Base-by-base conservation (phyloP, 257 asterid species). In the Craterostigma plantagineum region DNA sequence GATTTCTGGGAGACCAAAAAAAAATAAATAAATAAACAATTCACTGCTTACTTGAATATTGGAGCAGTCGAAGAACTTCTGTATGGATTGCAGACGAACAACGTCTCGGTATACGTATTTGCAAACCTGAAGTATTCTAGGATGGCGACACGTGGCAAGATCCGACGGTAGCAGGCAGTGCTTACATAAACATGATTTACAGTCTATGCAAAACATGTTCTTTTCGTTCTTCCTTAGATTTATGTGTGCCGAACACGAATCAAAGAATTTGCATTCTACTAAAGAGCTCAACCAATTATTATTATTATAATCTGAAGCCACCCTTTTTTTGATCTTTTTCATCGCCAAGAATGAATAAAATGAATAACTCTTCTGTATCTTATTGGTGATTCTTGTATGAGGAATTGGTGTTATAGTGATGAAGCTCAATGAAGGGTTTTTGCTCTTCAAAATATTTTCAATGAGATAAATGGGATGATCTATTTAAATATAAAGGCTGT, bases 101-200 rank as follows among this genome's bases (percentile, higher is more conserved):
- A 79, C 93, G 49, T 79, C 72, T 54, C 71, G 84, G 43, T 79
- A 79, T 2, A 79, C 93, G 43, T 79, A 76, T 43, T 68, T 79
- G 66, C 93, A 73, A 63, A 79, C 70, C 65, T 79, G 90, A 17
- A 79, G 73, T 58, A 70, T 68, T 11, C 66, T 58, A 57, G 61
- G 81, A 56, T 54, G 63, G 46, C 57, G 27, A 23, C 30, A 23
- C 30, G 30, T 23, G 54, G 15, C 51, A 35, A 57, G 71, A 33
- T 55, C 15, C 7, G 75, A 45, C 30, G 75, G 61, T 47, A 35
- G 11, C 35, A 70, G 43, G 55, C 91, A 80, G 43, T 76, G 81
- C 47, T 68, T 76, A 14, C 93, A 80, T 9, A 70, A 60, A 27
- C 77, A 63, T 18, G 61, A 44, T 50, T 49, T 58, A 51, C 93